Conservation (phyloP, 2,329 filamentous ascomycete genomes). For the Hypomyces perniciosus region DNA sequence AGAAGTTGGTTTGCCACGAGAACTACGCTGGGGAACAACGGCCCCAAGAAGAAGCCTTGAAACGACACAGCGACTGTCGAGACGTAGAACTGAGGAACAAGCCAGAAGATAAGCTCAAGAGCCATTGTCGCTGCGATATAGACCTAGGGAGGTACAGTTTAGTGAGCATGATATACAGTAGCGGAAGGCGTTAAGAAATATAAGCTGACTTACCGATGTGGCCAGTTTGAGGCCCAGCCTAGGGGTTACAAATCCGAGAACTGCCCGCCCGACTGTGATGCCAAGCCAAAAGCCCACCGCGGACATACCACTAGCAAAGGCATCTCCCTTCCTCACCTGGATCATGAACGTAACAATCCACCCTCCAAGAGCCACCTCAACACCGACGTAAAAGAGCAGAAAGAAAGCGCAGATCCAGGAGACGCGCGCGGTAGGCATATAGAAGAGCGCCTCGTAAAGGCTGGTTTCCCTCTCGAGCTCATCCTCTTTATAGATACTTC, state of each 20-base stretch:
- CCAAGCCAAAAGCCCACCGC: constrained; percentile 79
- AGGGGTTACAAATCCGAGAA: constrained; percentile 66
- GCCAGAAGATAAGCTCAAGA: constrained; percentile 71
- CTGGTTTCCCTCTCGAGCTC: constrained; percentile 11
- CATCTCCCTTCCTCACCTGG: constrained; percentile 58
- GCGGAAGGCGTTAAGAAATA: constrained; percentile 1
- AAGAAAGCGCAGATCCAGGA: constrained; percentile 69
- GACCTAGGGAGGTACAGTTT: constrained; percentile 23
- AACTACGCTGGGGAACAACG: constrained; percentile 70
- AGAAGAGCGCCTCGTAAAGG: constrained; percentile 32
- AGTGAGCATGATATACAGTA: not conserved
- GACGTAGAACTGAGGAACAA: constrained; percentile 70
- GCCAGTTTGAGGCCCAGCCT: constrained; percentile 63
- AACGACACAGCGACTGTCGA: constrained; percentile 66
- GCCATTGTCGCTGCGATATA: constrained; percentile 62
- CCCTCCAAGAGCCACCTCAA: constrained; percentile 69
- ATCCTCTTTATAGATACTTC: constrained; percentile 11
- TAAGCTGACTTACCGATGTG: constrained; percentile 28
- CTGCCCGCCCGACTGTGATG: constrained; percentile 63
- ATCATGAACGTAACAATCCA: constrained; percentile 88
- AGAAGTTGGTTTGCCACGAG: constrained; percentile 69
- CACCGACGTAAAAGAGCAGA: constrained; percentile 68
- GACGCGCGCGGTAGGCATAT: constrained; percentile 40
- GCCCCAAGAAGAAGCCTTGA: constrained; percentile 74
- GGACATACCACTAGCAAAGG: constrained; percentile 61